Base-by-base conservation (phyloP, 345 rosid genomes). In the Mallotus nudiflorus region DNA sequence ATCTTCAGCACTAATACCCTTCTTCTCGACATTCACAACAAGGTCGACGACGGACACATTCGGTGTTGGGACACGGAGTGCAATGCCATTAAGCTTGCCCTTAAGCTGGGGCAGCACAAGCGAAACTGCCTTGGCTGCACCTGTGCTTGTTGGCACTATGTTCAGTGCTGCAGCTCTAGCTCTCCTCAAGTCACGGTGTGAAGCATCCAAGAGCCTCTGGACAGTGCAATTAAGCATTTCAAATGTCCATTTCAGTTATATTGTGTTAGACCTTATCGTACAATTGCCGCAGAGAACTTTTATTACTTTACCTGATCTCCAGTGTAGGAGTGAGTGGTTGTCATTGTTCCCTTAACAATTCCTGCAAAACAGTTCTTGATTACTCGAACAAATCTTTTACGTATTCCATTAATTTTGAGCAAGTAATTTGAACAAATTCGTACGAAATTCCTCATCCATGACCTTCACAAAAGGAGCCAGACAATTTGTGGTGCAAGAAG, bases 401-500 rank as follows among this genome's bases (percentile, higher is more conserved):
- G 8, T 27, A 53, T 9, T 53, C 59, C 37, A 55, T 14, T n/a
- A 12, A 27, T 56, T n/a, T 1, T 2, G 10, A 29, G 12, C 14
- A 19, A 57, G 46, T 20, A 16, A 22, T 6, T 18, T 18, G 28
- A 50, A 29, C 9, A 9, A 28, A 33, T 59, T 56, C 77, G 22
- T 87, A 92, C 99, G 96, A 31, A 95, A 85, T 82, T 90, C 97
- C 75, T 91, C 99, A 67, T 95, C 99, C 69, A 95, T 37, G 73
- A 95, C 77, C 82, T 92, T 92, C 16, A 85, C 97, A 58, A 95
- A 95, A 29, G 99, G 97, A 75, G 97, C 97, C 76, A 95, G 78
- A 81, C 99, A 92, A 68, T 95, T 95, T 27, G 97, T 92, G 79
- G 99, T 95, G 86, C 99, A 95, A 70, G 99, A 95, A 64, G 99